A percentile compares a stretch with the other conserved stretches of the same genome.
Evolutionary conservation across 2,329 filamentous ascomycete genomes (phyloP).

Genomic region (Scedosporium minutisporum): DNA sequence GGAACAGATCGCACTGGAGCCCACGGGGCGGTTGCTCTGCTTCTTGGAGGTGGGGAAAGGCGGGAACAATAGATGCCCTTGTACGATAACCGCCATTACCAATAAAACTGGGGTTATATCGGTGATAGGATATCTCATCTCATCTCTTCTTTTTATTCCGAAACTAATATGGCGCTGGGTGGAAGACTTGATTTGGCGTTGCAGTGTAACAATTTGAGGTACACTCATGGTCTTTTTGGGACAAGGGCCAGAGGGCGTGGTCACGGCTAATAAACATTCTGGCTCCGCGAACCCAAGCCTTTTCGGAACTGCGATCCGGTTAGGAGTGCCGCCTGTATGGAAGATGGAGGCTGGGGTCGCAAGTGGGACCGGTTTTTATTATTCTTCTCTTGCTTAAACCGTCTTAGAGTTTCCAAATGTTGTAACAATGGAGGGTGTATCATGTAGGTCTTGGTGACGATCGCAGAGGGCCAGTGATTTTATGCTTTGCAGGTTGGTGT

Average conservation of each 20-base stretch:
- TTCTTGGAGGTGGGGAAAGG: not conserved
- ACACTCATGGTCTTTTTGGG: not conserved
- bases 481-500: not conserved
- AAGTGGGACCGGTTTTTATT: not conserved
- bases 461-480: not conserved
- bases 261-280: slow-evolving; percentile 5
- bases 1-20: not conserved
- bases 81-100: not conserved
- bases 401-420: not conserved
- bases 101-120: not conserved
- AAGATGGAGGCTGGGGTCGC: not conserved
- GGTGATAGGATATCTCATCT: not conserved
- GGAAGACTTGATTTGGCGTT: not conserved
- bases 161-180: not conserved
- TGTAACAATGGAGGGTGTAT: slow-evolving; percentile 1
- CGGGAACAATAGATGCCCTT: too few species aligned
- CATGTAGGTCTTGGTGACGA: slow-evolving; percentile 1
- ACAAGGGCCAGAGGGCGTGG: not conserved
- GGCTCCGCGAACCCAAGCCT: not conserved
- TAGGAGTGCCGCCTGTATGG: not conserved
- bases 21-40: not conserved
- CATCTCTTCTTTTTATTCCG: not conserved
- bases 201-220: not conserved
- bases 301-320: slow-evolving; percentile 3
- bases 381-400: not conserved